A percentile compares a stretch with the other conserved stretches of the same genome.
phyloP scores from a whole-genome alignment of 495 filamentous ascomycete genomes.

The Neurospora tetraspora region DNA sequence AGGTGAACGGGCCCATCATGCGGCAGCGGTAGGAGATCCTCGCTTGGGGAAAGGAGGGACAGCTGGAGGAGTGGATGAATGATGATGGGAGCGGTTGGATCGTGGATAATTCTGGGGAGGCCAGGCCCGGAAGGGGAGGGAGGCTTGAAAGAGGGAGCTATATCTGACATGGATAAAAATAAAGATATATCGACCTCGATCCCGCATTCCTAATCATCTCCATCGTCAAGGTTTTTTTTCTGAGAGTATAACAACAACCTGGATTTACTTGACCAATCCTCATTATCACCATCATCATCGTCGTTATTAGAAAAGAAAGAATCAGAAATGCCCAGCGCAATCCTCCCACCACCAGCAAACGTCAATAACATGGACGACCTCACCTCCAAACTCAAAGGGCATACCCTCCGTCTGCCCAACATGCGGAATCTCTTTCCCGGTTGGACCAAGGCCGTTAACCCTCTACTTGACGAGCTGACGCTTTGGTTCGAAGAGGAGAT shows the following conservation, averaged over 20 bases:
- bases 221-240: neutral
- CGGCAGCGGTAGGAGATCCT: conserved; percentile 2
- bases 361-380: neutral
- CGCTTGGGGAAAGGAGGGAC: conserved; percentile 11
- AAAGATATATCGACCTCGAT: neutral
- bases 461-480: neutral
- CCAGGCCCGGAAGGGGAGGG: neutral
- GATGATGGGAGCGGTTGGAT: conserved; percentile 8
- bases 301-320: neutral
- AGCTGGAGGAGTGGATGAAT: conserved; percentile 11
- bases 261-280: neutral
- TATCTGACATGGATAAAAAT: neutral
- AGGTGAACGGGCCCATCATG: neutral
- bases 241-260: neutral
- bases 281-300: neutral
- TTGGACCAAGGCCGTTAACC: neutral
- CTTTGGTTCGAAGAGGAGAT: neutral
- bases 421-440: neutral
- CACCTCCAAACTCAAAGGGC: neutral
- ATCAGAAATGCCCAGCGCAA: neutral
- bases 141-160: neutral
- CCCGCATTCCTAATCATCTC: neutral
- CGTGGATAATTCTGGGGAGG: conserved; percentile 4
- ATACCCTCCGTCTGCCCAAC: neutral
- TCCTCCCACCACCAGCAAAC: neutral